Percentiles rank a stretch among this genome's conserved stretches.
Evolutionary conservation across 306 rosid genomes (phyloP).

Genomic region (Cicer bijugum): DNA sequence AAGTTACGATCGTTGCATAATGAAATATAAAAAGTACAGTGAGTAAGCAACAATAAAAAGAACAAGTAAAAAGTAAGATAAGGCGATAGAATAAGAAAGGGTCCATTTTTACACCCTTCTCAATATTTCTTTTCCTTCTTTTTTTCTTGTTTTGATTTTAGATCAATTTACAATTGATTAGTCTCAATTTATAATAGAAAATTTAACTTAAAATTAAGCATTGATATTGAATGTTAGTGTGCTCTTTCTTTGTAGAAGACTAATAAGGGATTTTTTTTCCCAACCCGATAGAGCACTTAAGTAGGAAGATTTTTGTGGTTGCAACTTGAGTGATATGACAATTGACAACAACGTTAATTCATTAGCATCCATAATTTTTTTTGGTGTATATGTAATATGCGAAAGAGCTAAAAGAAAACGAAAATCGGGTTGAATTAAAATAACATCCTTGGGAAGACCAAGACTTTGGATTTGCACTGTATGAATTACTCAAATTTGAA

Average conservation of each 20-base stretch:
- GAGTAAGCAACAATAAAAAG: neutral
- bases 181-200: neutral
- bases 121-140: neutral
- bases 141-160: neutral
- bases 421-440: too few relatives aligned
- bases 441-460: too few relatives aligned
- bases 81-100: neutral
- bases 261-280: too few relatives aligned
- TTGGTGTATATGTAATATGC: neutral
- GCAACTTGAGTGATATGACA: neutral
- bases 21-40: neutral
- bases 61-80: neutral
- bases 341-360: neutral
- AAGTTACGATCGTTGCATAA: conserved; percentile 5
- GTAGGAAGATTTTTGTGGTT: neutral
- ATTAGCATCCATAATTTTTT: neutral
- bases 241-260: neutral
- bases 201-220: too few relatives aligned
- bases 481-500: too few relatives aligned
- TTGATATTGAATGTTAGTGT: neutral
- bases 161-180: neutral
- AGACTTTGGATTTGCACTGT: too few relatives aligned
- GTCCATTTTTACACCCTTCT: neutral
- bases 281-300: neutral
- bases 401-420: neutral